phyloP scores from a whole-genome alignment of 129 eudicot species.

The Gnaphalium uliginosum region DNA sequence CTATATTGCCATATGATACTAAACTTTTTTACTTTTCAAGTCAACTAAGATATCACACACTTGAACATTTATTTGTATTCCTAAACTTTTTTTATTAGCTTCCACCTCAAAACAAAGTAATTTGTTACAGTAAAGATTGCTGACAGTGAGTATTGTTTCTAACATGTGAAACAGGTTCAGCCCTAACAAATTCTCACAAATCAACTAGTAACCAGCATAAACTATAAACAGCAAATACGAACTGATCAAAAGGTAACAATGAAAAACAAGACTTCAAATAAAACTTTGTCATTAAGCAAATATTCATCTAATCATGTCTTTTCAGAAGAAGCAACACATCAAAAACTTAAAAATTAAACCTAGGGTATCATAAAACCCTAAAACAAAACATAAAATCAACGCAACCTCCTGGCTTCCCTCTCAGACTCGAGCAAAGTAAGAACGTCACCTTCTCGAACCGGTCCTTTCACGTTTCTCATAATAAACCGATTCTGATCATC shows the following conservation, averaged over 20 bases:
- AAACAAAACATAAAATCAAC: conserved; percentile 20
- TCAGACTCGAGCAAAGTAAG: conserved; percentile 45
- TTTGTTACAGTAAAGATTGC: not conserved
- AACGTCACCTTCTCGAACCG: conserved; percentile 45
- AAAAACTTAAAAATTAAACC: not conserved
- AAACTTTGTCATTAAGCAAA: not conserved
- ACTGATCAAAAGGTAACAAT: not conserved
- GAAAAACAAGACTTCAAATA: not conserved
- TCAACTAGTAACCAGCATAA: too few relatives aligned
- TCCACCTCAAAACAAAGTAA: not conserved
- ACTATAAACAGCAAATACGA: not conserved
- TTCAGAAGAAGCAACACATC: not conserved
- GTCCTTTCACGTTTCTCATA: conserved; percentile 53
- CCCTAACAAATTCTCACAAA: not conserved
- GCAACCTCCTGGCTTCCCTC: conserved; percentile 49
- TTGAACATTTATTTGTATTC: not conserved
- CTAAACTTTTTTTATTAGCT: not conserved
- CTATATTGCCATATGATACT: too few relatives aligned
- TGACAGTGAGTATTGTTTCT: not conserved
- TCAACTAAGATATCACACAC: not conserved
- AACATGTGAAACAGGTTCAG: not conserved
- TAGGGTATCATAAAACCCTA: not conserved
- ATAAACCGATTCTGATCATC: conserved; percentile 46
- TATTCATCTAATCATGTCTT: not conserved
- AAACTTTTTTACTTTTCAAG: not conserved